These are phyloP conservation scores for Vanrija sp. DNA, from an alignment of 1,284 basidiomycete genomes.

Conservation along the genomic window DNA sequence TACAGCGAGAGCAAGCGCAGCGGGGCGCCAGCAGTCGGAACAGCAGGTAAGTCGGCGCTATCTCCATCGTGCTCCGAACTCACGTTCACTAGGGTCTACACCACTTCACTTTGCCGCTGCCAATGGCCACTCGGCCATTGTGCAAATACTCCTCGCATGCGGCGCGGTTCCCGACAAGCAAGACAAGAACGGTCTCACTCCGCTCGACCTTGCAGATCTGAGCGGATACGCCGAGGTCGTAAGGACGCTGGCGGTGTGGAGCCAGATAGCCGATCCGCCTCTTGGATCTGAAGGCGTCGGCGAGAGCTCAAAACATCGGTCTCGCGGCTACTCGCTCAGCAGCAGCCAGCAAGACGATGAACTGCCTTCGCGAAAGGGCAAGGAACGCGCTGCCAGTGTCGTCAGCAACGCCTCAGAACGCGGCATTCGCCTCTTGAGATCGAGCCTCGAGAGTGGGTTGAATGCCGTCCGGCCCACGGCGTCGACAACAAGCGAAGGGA, in stretches of 20 bases:
- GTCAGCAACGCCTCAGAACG: constrained; percentile 29
- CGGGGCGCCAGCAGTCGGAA: constrained; percentile 63
- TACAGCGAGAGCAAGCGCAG: constrained; percentile 59
- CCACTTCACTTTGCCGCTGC: constrained; percentile 93
- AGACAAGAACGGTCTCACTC: constrained; percentile 82
- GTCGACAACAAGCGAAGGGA: no score
- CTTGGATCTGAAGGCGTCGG: not conserved
- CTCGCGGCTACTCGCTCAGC: constrained; percentile 4
- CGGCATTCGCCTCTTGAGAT: constrained; percentile 7
- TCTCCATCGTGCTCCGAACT: not conserved
- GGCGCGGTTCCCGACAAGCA: constrained; percentile 71
- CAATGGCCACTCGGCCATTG: constrained; percentile 73
- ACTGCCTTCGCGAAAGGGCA: constrained; percentile 28
- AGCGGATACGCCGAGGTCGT: constrained; percentile 50
- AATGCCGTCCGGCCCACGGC: not conserved
- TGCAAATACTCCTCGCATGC: constrained; percentile 69
- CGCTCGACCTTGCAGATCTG: constrained; percentile 53
- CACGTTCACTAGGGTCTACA: constrained; percentile 61
- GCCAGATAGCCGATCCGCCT: constrained; percentile 22
- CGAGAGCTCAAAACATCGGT: not conserved
- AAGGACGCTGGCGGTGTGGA: constrained; percentile 43
- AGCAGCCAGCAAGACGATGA: constrained; percentile 2
- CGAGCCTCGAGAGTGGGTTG: constrained; percentile 8
- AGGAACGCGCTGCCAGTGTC: constrained; percentile 35
- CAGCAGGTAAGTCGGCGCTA: constrained; percentile 46